Evolutionary conservation across 2,329 filamentous ascomycete genomes (phyloP).

Genomic region (Colletotrichum tabaci): DNA sequence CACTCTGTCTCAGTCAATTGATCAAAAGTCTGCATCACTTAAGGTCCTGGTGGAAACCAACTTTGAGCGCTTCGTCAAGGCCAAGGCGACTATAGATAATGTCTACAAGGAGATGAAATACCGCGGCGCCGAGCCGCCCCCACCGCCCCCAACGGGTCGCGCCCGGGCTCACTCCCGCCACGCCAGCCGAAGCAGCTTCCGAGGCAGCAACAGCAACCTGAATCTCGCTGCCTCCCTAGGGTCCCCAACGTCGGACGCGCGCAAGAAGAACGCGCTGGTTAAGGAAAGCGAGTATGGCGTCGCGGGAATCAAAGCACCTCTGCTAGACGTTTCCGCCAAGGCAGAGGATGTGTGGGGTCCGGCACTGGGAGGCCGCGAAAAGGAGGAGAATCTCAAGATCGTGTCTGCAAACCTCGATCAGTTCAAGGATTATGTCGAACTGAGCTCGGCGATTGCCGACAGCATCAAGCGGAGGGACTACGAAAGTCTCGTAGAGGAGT

Average conservation of each 20-base stretch:
- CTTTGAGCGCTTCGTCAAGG: conserved; percentile 97
- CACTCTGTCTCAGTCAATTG: conserved; percentile 90
- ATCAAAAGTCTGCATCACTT: conserved; percentile 96
- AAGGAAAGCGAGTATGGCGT: conserved; percentile 96
- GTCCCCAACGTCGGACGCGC: conserved; percentile 65
- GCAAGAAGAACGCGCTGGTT: conserved; percentile 89
- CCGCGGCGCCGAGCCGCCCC: conserved; percentile 69
- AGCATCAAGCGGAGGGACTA: conserved; percentile 94
- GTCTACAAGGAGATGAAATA: conserved; percentile 99
- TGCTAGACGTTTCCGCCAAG: conserved; percentile 92
- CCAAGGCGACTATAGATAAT: conserved; percentile 98
- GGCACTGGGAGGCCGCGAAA: conserved; percentile 89
- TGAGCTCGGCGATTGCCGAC: conserved; percentile 83
- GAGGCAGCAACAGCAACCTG: conserved; percentile 63
- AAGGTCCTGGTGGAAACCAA: conserved; percentile 98
- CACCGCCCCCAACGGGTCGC: conserved; percentile 51
- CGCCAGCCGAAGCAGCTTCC: conserved; percentile 76
- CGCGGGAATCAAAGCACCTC: conserved; percentile 86
- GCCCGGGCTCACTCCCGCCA: conserved; percentile 74
- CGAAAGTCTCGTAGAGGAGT: conserved; percentile 88
- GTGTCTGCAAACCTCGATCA: conserved; percentile 83
- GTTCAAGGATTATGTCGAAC: conserved; percentile 86
- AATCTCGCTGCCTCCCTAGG: conserved; percentile 53
- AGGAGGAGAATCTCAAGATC: conserved; percentile 87
- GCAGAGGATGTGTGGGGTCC: conserved; percentile 98